These are phyloP conservation scores for Eucalyptus pauciflora DNA, from an alignment of 345 rosid genomes.

Conservation along the genomic window DNA sequence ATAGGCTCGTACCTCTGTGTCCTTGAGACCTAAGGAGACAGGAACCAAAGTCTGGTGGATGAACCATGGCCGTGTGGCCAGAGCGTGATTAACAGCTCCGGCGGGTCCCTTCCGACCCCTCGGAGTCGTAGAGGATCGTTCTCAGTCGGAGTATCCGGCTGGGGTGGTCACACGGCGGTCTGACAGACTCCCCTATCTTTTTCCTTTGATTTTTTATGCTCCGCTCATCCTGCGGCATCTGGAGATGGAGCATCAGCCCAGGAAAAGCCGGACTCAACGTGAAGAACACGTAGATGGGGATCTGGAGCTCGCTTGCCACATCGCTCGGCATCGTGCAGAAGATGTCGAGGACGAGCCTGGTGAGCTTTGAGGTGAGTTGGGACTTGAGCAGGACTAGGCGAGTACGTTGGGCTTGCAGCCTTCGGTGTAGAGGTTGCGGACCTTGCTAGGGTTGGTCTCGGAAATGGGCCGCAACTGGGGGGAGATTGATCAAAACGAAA, in stretches of 20 bases:
- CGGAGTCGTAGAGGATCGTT: neutral
- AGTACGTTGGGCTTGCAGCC: slow-evolving; percentile 14
- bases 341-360: slow-evolving; percentile 36
- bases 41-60: neutral
- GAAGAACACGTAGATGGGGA: slow-evolving; percentile 35
- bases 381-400: neutral
- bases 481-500: slow-evolving; percentile 14
- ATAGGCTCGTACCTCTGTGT: neutral
- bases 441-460: neutral
- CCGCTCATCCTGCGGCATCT: neutral
- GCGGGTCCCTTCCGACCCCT: neutral
- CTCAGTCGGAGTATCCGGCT: neutral
- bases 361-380: slow-evolving; percentile 9
- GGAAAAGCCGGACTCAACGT: slow-evolving; percentile 30
- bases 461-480: neutral
- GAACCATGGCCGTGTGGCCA: neutral
- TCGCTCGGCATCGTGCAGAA: slow-evolving; percentile 32
- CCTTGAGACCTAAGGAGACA: neutral
- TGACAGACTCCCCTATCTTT: neutral
- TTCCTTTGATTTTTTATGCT: too few species aligned
- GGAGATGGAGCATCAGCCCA: neutral
- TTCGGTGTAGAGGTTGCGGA: neutral
- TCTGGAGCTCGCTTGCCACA: slow-evolving; percentile 20
- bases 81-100: neutral
- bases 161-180: neutral